Evolutionary conservation across 2,329 filamentous ascomycete genomes (phyloP), one percentile per base, ranked within the genome.

Genomic region (Sarocladium brachiariae): DNA sequence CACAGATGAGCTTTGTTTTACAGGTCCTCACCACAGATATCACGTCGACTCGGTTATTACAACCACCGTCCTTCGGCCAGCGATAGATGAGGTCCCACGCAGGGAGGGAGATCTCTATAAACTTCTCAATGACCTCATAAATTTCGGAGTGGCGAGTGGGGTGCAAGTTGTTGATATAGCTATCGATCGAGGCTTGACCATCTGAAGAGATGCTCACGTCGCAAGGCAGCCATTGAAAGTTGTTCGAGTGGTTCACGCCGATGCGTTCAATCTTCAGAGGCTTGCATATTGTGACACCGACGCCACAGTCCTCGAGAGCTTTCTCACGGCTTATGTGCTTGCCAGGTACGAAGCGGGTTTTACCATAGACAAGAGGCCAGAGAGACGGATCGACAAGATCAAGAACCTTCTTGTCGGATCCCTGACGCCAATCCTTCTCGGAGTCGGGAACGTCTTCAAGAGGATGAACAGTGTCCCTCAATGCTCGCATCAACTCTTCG

Each of bases 311-410:
- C 1, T 61, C 53, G 3, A 75, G 59, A 7, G 66, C 67, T 33
- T 66, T 57, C 4, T 59, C 50, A 1, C 80, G 55, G 3, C 70
- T 66, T 33, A 70, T 61, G 2, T 55, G 53, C 34, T 54, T 58
- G 35, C 63, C 50, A 1, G 56, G 39, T 1, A 67, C 37, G 13
- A 66, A 56, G 3, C 68, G 67, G 2, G 71, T 72, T 14, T 63
- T 62, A 0, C 76, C 78, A 56, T 79, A 81, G 1, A 79, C 59
- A 0, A 86, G 62, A 0, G 83, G 81, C 55, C 74, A 86, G 6
- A 86, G 67, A 0, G 80, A 86, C 1, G 83, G 81, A 55, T 86
- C 75, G 4, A 86, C 72, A 2, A 86, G 65, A 58, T 87, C 76
- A 0, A 83, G 72, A 1, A 87, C 80, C 52, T 72, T 74, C 1